Evolutionary conservation across 768 basidiomycete genomes (phyloP), one percentile per base, ranked within the genome.

Genomic region (Suillus occidentalis): DNA sequence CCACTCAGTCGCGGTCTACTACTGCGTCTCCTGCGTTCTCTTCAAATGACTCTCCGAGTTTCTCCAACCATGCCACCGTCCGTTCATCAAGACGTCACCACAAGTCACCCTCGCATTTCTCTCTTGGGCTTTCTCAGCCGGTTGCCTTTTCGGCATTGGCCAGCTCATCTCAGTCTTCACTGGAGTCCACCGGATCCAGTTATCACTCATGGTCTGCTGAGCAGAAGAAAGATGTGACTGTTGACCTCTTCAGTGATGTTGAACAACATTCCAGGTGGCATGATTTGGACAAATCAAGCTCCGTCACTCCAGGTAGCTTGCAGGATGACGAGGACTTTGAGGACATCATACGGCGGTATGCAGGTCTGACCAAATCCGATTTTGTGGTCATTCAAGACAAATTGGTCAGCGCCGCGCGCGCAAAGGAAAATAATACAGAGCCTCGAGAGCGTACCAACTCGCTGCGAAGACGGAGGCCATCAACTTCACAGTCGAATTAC

Each of bases 401-500:
- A 75, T 81, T 95, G 50, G 83, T 94, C n/a, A 79, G 78, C 56
- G 87, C 85, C 34, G 88, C 86, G 4, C 74, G 83, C 50, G 80
- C 84, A 36, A 90, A 87, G 72, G 83, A 83, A 49, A 79, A 79
- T 18, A 83, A 80, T 59, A 82, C 85, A 10, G 89, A 90, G 66
- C 73, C 80, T 45, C 85, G 85, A 13, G 85, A 87, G 69, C 86
- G 91, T 55, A 79, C 84, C 0, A 87, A 86, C 61, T 92, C 91
- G n/a, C 79, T 91, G 68, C 83, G 91, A 63, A 85, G 87, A 67
- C 84, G 92, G 59, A 82, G 91, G 45, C 91, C 90, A 13, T 93
- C 91, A 1, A 91, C 89, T 16, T 91, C 92, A n/a, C 91, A 92
- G 75, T 90, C 91, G 13, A 89, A 86, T 70, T 89, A 91, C 71